Evolutionary conservation across 2,329 filamentous ascomycete genomes (phyloP), one percentile per base, ranked within the genome.

Genomic region (Zasmidium cellare): DNA sequence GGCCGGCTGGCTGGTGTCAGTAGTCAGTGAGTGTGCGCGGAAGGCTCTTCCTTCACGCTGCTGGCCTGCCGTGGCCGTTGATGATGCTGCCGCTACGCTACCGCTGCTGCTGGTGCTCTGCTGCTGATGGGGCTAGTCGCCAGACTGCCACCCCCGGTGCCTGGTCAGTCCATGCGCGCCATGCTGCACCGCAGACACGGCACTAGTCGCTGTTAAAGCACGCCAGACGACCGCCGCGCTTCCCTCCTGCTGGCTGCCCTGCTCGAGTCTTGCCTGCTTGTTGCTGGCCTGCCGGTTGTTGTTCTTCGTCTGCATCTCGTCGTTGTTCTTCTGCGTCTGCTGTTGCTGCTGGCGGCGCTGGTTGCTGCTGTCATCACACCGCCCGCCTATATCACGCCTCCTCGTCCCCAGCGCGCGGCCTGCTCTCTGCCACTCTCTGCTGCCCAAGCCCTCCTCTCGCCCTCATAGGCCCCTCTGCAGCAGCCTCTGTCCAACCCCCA

Each of bases 371-470:
- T 63, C 65, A 67, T 64, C 63, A 60, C 62, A 64, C 59, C 61
- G 61, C 61, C 60, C 41, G 45, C 45, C 58, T 65, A 67, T 67
- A 67, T 62, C 63, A 62, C 58, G 56, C 46, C 48, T 46, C 61
- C 46, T n/a, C 35, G 35, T 45, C 45, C 63, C 61, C 58, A 48
- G 44, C 24, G 46, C 59, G 58, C 56, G 53, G 51, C 25, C 59
- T 44, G 48, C 60, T 63, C 51, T 28, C 59, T 44, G 48, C 62
- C 65, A 64, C 51, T 65, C 60, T 41, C 46, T 41, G 52, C 53
- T 50, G 56, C 61, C 49, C 54, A 46, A 46, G 50, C 54, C 55
- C 14, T 60, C 54, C 57, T 46, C 47, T 53, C 45, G 35, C 20
- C 22, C 57, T 62, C 52, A 67, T 65, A 64, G 61, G 60, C 58